Percentiles rank a stretch among this genome's conserved stretches.
Evolutionary conservation across 176 grass and related monocot genomes (phyloP).

Genomic region (Secale cereale): DNA sequence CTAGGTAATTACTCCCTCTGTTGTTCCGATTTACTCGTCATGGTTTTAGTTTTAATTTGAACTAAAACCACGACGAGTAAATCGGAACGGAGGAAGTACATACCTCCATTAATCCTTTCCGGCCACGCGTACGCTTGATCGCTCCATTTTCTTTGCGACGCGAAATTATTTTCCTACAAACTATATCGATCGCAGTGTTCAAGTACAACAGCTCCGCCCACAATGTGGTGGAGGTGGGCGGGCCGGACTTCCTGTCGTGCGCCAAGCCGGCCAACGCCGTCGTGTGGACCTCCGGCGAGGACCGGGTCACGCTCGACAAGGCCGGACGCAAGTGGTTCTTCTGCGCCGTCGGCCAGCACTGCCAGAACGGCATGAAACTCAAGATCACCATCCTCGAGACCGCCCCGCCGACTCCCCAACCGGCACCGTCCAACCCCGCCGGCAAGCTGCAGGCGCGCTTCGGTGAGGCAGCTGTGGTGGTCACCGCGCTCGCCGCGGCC

Average conservation of each 20-base stretch:
- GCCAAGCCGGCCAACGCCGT: neutral
- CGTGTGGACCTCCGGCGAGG: neutral
- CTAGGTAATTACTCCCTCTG: constrained; percentile 42
- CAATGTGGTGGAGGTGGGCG: constrained; percentile 32
- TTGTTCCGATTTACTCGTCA: too few relatives aligned
- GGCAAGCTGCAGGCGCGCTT: constrained; percentile 14
- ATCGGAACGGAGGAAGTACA: too few relatives aligned
- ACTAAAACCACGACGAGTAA: too few relatives aligned
- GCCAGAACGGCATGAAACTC: constrained; percentile 34
- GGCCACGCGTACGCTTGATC: neutral
- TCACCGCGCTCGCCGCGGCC: neutral
- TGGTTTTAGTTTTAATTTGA: too few relatives aligned
- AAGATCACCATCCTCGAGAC: constrained; percentile 29
- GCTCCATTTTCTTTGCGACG: too few relatives aligned
- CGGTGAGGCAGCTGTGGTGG: neutral
- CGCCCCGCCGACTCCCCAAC: neutral
- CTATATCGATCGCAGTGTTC: constrained; percentile 30
- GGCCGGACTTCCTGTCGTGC: constrained; percentile 31
- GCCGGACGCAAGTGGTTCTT: constrained; percentile 43
- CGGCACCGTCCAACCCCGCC: neutral
- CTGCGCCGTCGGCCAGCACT: constrained; percentile 37
- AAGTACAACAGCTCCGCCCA: constrained; percentile 30
- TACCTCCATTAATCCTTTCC: neutral
- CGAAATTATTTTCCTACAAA: too few relatives aligned
- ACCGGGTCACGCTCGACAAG: constrained; percentile 24